Conservation (phyloP, 345 rosid genomes). For the Hibiscus mutabilis region DNA sequence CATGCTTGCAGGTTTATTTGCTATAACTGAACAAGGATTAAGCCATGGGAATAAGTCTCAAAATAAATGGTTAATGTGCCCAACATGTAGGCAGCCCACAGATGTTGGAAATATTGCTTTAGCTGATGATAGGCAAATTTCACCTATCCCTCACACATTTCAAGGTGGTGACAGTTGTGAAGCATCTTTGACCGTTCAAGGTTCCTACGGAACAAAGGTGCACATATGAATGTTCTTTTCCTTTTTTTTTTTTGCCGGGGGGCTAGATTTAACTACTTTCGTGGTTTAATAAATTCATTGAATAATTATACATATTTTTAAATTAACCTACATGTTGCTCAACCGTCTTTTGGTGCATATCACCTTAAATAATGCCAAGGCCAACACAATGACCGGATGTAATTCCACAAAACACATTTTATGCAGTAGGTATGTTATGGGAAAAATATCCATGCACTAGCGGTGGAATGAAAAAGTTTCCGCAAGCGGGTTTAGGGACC, state of each 20-base stretch:
- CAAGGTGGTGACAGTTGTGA: constrained; percentile 45
- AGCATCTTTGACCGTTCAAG: constrained; percentile 60
- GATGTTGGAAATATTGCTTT: constrained; percentile 74
- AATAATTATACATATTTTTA: neutral
- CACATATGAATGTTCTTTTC: constrained; percentile 2
- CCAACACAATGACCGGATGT: neutral
- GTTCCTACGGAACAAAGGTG: constrained; percentile 98
- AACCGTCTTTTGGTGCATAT: neutral
- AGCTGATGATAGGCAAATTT: constrained; percentile 57
- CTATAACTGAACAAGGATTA: constrained; percentile 59
- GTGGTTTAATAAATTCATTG: neutral
- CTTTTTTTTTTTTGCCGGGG: neutral
- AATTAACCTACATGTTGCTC: neutral
- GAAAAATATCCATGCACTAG: no score
- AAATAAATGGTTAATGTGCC: constrained; percentile 85
- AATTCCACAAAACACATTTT: neutral
- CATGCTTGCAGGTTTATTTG: constrained; percentile 55
- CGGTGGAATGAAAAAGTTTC: no score
- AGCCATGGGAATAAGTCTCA: constrained; percentile 34
- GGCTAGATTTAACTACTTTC: neutral
- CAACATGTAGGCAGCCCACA: constrained; percentile 86
- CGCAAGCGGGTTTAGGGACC: no score
- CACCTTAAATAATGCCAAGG: neutral
- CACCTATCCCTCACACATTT: constrained; percentile 19
- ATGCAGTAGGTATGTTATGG: neutral